Evolutionary conservation across 1,284 basidiomycete genomes (phyloP).

Genomic region (Irpex sp.): DNA sequence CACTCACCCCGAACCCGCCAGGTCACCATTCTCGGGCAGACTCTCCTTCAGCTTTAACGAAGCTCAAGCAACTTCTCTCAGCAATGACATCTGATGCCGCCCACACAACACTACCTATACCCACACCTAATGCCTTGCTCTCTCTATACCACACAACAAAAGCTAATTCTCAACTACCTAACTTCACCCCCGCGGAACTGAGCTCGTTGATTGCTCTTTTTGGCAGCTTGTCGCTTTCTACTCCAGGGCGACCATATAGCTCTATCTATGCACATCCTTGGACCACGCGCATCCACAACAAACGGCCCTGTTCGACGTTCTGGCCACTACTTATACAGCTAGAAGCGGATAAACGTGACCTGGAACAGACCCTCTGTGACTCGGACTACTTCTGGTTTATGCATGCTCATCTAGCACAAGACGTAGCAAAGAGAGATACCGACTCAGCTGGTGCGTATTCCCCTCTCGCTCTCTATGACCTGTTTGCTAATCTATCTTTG

Average conservation of each 20-base stretch:
- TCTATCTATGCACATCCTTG: slow-evolving; percentile 22
- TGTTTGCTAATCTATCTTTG: slow-evolving; percentile 1
- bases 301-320: slow-evolving; percentile 14
- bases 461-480: neutral
- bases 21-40: neutral
- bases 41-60: neutral
- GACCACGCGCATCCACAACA: slow-evolving; percentile 16
- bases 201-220: slow-evolving; percentile 36
- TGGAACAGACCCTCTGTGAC: slow-evolving; percentile 19
- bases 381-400: slow-evolving; percentile 40
- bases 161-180: slow-evolving; percentile 20
- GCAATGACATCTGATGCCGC: slow-evolving; percentile 4
- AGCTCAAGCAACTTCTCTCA: slow-evolving; percentile 10
- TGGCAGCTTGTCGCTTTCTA: slow-evolving; percentile 35
- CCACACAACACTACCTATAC: slow-evolving; percentile 17
- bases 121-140: slow-evolving; percentile 27
- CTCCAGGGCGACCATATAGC: slow-evolving; percentile 8
- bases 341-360: slow-evolving; percentile 24
- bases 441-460: slow-evolving; percentile 11
- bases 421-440: neutral
- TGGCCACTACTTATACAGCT: slow-evolving; percentile 30
- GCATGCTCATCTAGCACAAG: slow-evolving; percentile 26
- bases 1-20: too few relatives aligned
- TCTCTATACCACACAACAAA: slow-evolving; percentile 29
- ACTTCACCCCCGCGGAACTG: slow-evolving; percentile 27